Percentiles rank a stretch among this genome's conserved stretches.
Conservation (phyloP, 371 early-diverging fungal genomes). For the Lichtheimia corymbifera region DNA sequence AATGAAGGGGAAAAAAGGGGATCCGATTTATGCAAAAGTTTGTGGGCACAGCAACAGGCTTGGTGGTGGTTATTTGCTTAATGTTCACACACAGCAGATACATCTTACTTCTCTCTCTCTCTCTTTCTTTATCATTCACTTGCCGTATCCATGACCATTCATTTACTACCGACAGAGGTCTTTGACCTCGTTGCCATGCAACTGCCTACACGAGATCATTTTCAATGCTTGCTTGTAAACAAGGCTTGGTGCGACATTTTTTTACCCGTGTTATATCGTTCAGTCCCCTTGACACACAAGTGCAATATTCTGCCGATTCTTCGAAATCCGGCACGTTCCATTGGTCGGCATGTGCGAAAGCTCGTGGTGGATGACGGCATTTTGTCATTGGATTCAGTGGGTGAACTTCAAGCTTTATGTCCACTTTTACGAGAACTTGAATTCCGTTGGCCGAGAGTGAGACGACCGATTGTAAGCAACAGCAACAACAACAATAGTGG, state of each 20-base stretch:
- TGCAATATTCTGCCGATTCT: background rate
- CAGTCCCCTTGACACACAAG: background rate
- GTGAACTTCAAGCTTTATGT: background rate
- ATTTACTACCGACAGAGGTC: background rate
- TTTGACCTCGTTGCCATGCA: background rate
- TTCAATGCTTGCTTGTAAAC: background rate
- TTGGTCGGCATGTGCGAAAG: background rate
- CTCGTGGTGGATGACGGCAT: background rate
- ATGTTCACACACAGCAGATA: too few species aligned
- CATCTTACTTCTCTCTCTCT: background rate
- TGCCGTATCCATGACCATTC: background rate
- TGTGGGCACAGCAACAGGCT: too few species aligned
- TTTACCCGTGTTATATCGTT: background rate
- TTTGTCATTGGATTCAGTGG: background rate
- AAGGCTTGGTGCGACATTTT: background rate
- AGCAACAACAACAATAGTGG: too few species aligned
- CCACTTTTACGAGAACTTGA: background rate
- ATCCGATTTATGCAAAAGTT: too few species aligned
- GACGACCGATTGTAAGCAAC: too few species aligned
- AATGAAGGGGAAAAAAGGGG: too few species aligned
- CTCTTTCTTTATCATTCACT: background rate
- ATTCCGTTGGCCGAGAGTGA: background rate
- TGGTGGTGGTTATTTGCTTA: too few species aligned
- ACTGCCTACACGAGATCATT: background rate
- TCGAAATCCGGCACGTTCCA: background rate